phyloP scores from a whole-genome alignment of 2,329 filamentous ascomycete genomes.

The Capronia epimyces region DNA sequence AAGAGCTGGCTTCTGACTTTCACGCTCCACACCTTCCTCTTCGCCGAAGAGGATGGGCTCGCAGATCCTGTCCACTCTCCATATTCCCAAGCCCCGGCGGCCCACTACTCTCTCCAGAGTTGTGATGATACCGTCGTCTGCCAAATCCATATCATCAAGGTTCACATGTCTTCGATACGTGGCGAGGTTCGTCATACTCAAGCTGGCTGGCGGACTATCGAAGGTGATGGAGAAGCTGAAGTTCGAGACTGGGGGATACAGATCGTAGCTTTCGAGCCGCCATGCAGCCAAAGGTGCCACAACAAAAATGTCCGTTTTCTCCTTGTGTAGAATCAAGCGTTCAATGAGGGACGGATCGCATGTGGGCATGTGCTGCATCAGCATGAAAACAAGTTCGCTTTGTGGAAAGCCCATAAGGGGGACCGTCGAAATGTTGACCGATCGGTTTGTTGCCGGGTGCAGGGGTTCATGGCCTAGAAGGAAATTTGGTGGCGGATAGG shows the following conservation, averaged over 20 bases:
- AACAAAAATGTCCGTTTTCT: slow-evolving; percentile 35
- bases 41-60: slow-evolving; percentile 13
- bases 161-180: slow-evolving; percentile 45
- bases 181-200: slow-evolving; percentile 35
- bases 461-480: slow-evolving; percentile 39
- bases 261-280: slow-evolving; percentile 14
- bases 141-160: slow-evolving; percentile 50
- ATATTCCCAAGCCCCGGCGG: slow-evolving; percentile 46
- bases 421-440: slow-evolving; percentile 37
- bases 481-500: slow-evolving; percentile 50
- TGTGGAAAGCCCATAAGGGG: slow-evolving; percentile 48
- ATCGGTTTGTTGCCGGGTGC: slow-evolving; percentile 22
- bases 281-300: slow-evolving; percentile 44
- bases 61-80: slow-evolving; percentile 39
- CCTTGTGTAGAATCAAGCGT: slow-evolving; percentile 17
- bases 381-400: slow-evolving; percentile 36
- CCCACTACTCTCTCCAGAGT: slow-evolving; percentile 45
- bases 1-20: neutral
- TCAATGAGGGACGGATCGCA: slow-evolving; percentile 22
- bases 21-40: neutral
- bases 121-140: slow-evolving; percentile 42
- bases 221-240: slow-evolving; percentile 25
- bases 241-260: slow-evolving; percentile 20
- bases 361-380: slow-evolving; percentile 35
- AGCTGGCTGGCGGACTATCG: slow-evolving; percentile 15